Conservation (phyloP, 768 basidiomycete genomes). For the Lyophyllum shimeji region DNA sequence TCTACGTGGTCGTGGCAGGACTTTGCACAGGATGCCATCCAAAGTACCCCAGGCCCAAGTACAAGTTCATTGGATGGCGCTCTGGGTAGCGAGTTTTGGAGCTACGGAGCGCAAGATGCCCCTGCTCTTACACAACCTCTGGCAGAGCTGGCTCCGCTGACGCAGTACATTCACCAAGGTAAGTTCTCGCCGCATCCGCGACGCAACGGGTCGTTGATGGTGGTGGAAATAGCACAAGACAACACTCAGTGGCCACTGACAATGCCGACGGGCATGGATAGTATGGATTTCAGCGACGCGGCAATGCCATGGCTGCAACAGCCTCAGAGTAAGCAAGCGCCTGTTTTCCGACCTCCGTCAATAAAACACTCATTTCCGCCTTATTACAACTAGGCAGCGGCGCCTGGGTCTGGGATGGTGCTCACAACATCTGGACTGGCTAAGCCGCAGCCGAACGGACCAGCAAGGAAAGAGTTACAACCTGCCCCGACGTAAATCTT, state of each 20-base stretch:
- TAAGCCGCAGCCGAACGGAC: too few relatives aligned
- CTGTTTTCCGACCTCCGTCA: neutral
- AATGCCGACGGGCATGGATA: conserved; percentile 5
- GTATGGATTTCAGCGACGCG: conserved; percentile 13
- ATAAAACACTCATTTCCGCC: neutral
- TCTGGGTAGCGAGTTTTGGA: neutral
- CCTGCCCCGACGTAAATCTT: too few relatives aligned
- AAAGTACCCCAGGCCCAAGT: neutral
- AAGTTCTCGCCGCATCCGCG: too few relatives aligned
- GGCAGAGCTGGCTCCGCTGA: neutral
- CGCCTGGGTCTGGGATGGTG: too few relatives aligned
- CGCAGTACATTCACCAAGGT: neutral
- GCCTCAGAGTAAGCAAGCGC: conserved; percentile 10
- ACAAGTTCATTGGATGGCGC: neutral
- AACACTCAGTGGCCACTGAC: conserved; percentile 7
- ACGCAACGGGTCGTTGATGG: too few relatives aligned
- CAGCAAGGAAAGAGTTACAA: too few relatives aligned
- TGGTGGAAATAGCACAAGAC: neutral
- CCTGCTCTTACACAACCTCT: neutral
- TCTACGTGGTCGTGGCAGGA: neutral
- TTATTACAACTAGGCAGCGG: too few relatives aligned
- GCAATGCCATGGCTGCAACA: conserved; percentile 16
- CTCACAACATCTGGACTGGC: too few relatives aligned
- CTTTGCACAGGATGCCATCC: neutral
- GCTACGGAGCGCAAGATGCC: neutral